Base-by-base conservation (phyloP, 345 rosid genomes). In the Microcos paniculata region DNA sequence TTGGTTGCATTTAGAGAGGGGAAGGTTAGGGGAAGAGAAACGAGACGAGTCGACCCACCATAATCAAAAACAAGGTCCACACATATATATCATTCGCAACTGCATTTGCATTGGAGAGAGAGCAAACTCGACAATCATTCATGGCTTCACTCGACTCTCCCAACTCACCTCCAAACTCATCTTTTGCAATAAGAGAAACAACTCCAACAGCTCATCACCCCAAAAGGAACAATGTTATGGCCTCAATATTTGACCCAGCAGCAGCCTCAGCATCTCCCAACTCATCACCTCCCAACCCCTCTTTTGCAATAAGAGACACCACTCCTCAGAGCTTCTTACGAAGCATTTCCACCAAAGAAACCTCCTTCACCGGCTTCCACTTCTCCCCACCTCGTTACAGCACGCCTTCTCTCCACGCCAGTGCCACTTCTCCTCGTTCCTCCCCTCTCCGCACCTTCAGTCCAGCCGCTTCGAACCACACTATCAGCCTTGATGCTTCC, bases 271-370 rank as follows among this genome's bases (percentile, higher is more conserved):
- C 80, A 14, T 85, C 88, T 31, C 79, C 86, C 46, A 86, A 80
- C 80, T n/a, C 69, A 30, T 80, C 80, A 14, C 86, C 88, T 31
- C 79, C 86, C 46, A 86, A 80, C 80, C 80, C 77, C 31, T 84
- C 86, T 53, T 88, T 80, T 61, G 80, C 87, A 33, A 56, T 82
- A 14, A 74, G 81, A 30, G 82, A 79, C 4, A 12, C 0, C 52
- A 28, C 35, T 69, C 9, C 64, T 38, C 70, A 59, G 19, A 55
- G 4, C 53, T 77, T 84, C 76, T 18, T 74, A 8, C 72, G 80
- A 70, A 84, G 87, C 82, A 46, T 81, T 63, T 87, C 90, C 74
- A 59, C 79, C 8, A 82, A 84, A 77, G 85, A 82, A 40, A 19
- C 82, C 4, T 77, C 87, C 19, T 73, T 85, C 76, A 31, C 85